Evolutionary conservation across 208 protist genomes (phyloP).

Genomic region (Leishmania guyanensis): DNA sequence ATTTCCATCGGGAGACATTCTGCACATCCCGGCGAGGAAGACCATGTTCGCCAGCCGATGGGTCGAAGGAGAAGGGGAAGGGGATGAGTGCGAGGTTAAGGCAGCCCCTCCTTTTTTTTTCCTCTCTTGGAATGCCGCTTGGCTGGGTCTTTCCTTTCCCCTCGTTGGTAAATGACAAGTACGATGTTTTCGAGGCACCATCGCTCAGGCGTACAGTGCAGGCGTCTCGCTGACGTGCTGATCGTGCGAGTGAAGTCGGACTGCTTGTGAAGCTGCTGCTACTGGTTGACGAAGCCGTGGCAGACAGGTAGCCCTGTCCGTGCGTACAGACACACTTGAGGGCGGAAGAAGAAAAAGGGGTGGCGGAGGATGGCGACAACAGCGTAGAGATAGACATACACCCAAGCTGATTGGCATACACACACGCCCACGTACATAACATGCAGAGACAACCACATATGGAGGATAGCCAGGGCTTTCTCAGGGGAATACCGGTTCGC

Average conservation of each 20-base stretch:
- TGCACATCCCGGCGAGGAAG: neutral
- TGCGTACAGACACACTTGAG: neutral
- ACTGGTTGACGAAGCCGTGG: neutral
- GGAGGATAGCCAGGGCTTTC: neutral
- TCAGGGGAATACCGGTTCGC: neutral
- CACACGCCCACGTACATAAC: neutral
- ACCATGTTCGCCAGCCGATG: neutral
- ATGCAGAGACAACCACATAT: neutral
- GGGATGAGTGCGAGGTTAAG: neutral
- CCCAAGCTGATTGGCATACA: neutral
- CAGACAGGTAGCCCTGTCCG: neutral
- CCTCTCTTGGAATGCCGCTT: too few species aligned
- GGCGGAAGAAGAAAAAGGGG: constrained; percentile 16
- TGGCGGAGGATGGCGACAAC: constrained; percentile 19
- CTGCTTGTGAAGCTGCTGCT: neutral
- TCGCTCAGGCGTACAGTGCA: neutral
- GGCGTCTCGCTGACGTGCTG: neutral
- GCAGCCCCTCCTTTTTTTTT: neutral
- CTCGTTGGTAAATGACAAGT: neutral
- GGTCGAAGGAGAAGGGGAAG: neutral
- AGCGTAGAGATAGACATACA: neutral
- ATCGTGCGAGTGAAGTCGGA: neutral
- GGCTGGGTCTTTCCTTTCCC: neutral
- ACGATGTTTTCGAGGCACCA: neutral
- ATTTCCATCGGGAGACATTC: neutral